Evolutionary conservation across 2,329 filamentous ascomycete genomes (phyloP).

Genomic region (Zelopaecilomyces penicillatus): DNA sequence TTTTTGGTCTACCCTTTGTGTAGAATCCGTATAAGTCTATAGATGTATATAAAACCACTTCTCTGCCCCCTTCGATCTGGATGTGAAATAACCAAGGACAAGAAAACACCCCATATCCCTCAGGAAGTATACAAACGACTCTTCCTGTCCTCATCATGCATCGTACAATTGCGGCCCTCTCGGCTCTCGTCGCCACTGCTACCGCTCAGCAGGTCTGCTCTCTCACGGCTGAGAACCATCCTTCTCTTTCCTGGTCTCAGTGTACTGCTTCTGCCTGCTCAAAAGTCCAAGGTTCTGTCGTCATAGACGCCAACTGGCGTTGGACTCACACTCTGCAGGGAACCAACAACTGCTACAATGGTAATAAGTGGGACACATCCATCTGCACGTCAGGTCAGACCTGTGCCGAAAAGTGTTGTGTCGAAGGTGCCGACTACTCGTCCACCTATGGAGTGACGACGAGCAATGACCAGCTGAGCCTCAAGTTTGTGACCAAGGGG

Average conservation of each 20-base stretch:
- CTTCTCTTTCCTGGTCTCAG: constrained; percentile 42
- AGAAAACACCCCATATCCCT: too few species aligned
- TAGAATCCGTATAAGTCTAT: too few species aligned
- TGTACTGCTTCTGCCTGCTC: constrained; percentile 43
- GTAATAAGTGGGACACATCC: constrained; percentile 38
- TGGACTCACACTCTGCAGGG: constrained; percentile 44
- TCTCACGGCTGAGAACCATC: constrained; percentile 41
- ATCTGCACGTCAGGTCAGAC: constrained; percentile 31
- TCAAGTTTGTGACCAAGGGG: constrained; percentile 50
- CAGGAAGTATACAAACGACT: too few species aligned
- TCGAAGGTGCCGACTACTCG: constrained; percentile 46
- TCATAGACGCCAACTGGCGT: constrained; percentile 54
- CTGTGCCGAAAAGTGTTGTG: constrained; percentile 42
- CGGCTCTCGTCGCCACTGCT: constrained; percentile 17
- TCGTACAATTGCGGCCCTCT: constrained; percentile 4
- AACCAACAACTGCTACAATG: constrained; percentile 49
- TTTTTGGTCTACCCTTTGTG: too few species aligned
- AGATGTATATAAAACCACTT: too few species aligned
- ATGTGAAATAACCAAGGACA: too few species aligned
- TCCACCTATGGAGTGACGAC: constrained; percentile 47
- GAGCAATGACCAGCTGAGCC: constrained; percentile 40
- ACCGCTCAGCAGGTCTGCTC: constrained; percentile 44
- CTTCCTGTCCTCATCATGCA: constrained; percentile 2
- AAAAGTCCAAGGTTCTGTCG: constrained; percentile 40
- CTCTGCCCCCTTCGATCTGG: too few species aligned